phyloP scores from a whole-genome alignment of 148 eudicot species.

The Chenopodium berlandieri region DNA sequence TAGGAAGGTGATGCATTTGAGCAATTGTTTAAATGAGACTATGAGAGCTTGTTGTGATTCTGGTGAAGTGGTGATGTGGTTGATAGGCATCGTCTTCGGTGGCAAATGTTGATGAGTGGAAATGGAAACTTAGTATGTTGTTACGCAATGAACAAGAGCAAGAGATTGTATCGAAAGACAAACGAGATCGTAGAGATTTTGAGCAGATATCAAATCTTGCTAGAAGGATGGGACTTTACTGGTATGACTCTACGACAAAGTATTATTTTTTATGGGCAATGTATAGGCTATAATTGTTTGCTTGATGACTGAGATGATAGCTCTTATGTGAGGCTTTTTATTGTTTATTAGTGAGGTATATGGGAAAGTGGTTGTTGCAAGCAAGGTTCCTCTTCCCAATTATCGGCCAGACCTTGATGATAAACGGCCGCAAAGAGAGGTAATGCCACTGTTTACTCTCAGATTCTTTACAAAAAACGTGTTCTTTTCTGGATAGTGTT shows the following conservation, averaged over 20 bases:
- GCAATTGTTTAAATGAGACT: not conserved
- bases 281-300: not conserved
- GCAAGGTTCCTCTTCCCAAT: conserved; percentile 97
- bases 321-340: conserved; percentile 8
- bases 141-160: conserved; percentile 72
- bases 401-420: conserved; percentile 98
- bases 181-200: conserved; percentile 84
- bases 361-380: conserved; percentile 92
- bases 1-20: not conserved
- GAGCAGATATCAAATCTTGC: conserved; percentile 95
- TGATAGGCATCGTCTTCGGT: conserved; percentile 89
- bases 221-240: conserved; percentile 85
- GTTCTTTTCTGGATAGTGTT: not conserved
- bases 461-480: not conserved
- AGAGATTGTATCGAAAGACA: conserved; percentile 88
- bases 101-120: conserved; percentile 98
- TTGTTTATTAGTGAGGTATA: conserved; percentile 58
- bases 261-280: not conserved
- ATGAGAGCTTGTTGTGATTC: not conserved
- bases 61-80: conserved; percentile 15
- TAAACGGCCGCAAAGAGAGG: conserved; percentile 99
- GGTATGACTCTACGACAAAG: conserved; percentile 42
- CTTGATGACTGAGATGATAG: not conserved
- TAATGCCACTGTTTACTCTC: conserved; percentile 27
- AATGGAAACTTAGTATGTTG: conserved; percentile 93